Base-by-base conservation (phyloP, 1,284 basidiomycete genomes). In the Cystobasidiaceae sp. region DNA sequence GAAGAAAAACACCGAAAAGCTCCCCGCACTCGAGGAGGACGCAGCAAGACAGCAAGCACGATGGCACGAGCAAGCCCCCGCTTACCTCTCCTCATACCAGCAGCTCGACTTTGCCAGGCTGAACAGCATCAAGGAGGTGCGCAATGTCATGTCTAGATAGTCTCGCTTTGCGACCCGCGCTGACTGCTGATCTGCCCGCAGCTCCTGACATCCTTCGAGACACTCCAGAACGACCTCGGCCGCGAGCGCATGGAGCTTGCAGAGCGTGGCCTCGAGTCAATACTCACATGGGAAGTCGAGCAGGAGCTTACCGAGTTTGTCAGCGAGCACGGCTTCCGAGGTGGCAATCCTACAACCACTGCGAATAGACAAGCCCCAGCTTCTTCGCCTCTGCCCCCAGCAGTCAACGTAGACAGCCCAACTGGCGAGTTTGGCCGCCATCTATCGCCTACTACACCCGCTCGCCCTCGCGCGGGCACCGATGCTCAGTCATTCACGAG, bases 171-270 rank as follows among this genome's bases (percentile, higher is more conserved):
- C 28, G 17, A 41, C 33, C 33, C 41, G n/a, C 34, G n/a, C 39
- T 34, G 9, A 30, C 56, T 50, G 45, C 15, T 23, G 27, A n/a
- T 46, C 21, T 46, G 15, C 45, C 33, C 11, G 11, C 57, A 64
- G 61, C 50, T 64, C 21, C 51, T 64, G n/a, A 64, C 61, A 11
- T 41, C 41, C 17, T 64, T 45, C 33, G 61, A 64, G 39, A 64
- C 61, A 7, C 61, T 64, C 4, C 61, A 56, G 32, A 64, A 64
- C 28, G 61, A 64, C 30, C 61, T 64, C 27, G 61, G 61, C n/a
- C 44, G 61, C 19, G 61, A 64, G 33, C 51, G 61, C 27, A 64
- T 64, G 61, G 61, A 64, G 33, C 21, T 34, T 19, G 61, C 61
- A 27, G 61, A 64, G 30, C 34, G 61, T 21, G 61, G 61, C n/a